phyloP scores from a whole-genome alignment of 495 filamentous ascomycete genomes.

The Penicillium parvum region DNA sequence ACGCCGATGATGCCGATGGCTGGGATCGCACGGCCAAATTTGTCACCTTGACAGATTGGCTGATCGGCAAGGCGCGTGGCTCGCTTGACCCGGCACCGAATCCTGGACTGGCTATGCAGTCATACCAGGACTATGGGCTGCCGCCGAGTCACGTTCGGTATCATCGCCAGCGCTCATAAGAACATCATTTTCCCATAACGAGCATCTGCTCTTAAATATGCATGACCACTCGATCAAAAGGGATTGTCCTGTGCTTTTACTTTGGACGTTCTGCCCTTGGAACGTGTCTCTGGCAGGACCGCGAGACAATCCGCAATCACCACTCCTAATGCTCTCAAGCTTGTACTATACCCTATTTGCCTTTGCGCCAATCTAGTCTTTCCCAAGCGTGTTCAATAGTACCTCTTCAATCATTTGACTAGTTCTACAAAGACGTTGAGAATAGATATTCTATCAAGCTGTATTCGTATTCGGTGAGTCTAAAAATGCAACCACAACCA shows the following conservation, averaged over 20 bases:
- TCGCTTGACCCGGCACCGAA: constrained; percentile 40
- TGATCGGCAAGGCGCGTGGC: constrained; percentile 60
- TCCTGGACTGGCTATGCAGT: constrained; percentile 30
- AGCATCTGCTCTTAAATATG: no score
- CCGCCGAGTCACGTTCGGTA: background rate
- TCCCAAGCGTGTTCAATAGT: no score
- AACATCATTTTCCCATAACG: no score
- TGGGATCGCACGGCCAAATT: constrained; percentile 69
- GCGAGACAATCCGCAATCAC: background rate
- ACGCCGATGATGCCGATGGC: constrained; percentile 72
- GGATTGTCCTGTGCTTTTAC: no score
- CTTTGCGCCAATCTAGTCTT: no score
- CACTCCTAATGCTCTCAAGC: background rate
- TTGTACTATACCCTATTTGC: background rate
- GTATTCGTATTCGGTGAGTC: no score
- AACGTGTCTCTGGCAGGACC: background rate
- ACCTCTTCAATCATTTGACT: no score
- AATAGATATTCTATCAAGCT: no score
- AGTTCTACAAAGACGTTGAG: no score
- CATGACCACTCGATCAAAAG: no score
- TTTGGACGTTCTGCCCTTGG: no score
- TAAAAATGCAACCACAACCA: background rate
- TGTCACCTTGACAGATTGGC: constrained; percentile 83
- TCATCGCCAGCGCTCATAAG: constrained; percentile 1
- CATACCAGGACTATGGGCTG: constrained; percentile 16